These are phyloP conservation scores for Penicillium taxi DNA, from an alignment of 495 filamentous ascomycete genomes.

Conservation along the genomic window DNA sequence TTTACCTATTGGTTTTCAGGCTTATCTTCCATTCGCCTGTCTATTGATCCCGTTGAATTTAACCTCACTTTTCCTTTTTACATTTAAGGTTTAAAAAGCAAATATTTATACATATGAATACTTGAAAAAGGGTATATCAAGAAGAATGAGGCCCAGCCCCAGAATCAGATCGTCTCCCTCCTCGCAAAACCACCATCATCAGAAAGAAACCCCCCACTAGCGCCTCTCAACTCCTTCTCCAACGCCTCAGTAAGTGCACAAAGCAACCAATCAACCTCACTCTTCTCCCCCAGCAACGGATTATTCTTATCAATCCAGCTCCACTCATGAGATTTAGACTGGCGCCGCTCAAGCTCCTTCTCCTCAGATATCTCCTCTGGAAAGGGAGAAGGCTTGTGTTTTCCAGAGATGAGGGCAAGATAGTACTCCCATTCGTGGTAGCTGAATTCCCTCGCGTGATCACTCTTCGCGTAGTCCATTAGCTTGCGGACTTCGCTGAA, in stretches of 20 bases:
- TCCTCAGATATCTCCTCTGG: conserved; percentile 9
- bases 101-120: too few species aligned
- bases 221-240: conserved; percentile 42
- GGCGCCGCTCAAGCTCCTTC: conserved; percentile 6
- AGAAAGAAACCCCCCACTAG: conserved; percentile 17
- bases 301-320: conserved; percentile 68
- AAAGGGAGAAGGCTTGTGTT: conserved; percentile 46
- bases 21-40: too few species aligned
- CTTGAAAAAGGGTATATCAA: too few species aligned
- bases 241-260: conserved; percentile 51
- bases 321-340: too few species aligned
- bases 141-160: not conserved
- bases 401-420: conserved; percentile 59
- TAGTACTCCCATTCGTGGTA: conserved; percentile 81
- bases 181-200: conserved; percentile 1
- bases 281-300: conserved; percentile 64
- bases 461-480: conserved; percentile 51
- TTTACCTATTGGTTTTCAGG: too few species aligned
- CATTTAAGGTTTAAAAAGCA: too few species aligned
- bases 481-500: conserved; percentile 61
- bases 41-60: too few species aligned
- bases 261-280: conserved; percentile 76
- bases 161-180: not conserved
- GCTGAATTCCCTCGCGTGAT: conserved; percentile 58
- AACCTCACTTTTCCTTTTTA: too few species aligned